Percentiles rank a stretch among this genome's conserved stretches.
Conservation (phyloP, 31 red algal genomes). For the Porphyra umbilicalis region DNA sequence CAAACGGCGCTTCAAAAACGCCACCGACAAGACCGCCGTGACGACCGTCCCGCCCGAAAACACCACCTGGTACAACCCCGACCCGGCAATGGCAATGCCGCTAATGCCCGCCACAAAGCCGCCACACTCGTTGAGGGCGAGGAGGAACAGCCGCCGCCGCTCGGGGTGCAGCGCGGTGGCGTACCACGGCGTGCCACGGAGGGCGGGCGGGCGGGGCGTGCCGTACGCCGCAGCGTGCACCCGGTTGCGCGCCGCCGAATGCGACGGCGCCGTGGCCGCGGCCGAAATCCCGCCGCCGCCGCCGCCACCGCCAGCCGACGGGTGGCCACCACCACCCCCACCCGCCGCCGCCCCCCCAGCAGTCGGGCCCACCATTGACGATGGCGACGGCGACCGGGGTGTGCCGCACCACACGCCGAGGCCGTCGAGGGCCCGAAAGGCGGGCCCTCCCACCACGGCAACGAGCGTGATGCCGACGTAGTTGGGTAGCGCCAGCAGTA, state of each 20-base stretch:
- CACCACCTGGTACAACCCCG: slow-evolving; percentile 72
- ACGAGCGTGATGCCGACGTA: slow-evolving; percentile 52
- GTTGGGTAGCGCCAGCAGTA: slow-evolving; percentile 64
- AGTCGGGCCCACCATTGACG: no score
- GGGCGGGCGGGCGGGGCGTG: not conserved
- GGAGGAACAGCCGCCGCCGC: slow-evolving; percentile 44
- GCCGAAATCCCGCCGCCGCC: not conserved
- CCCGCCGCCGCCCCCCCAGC: not conserved
- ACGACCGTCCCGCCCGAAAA: slow-evolving; percentile 67
- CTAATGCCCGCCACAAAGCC: slow-evolving; percentile 48
- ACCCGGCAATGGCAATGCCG: slow-evolving; percentile 61
- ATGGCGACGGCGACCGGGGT: no score
- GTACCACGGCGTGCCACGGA: slow-evolving; percentile 13
- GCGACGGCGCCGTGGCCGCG: not conserved
- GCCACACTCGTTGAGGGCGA: slow-evolving; percentile 54
- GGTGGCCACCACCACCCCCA: not conserved
- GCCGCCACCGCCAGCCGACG: not conserved
- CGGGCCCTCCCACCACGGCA: slow-evolving; percentile 30
- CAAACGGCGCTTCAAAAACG: slow-evolving; percentile 42
- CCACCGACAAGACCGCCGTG: slow-evolving; percentile 47
- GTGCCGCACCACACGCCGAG: slow-evolving; percentile 24
- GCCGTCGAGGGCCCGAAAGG: slow-evolving; percentile 36
- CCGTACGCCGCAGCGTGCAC: slow-evolving; percentile 34
- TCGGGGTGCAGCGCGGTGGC: slow-evolving; percentile 44
- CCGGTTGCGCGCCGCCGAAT: slow-evolving; percentile 26